Evolutionary conservation across 805 yeast genomes (phyloP).

Genomic region (Trichomonascus vanleenenianus): DNA sequence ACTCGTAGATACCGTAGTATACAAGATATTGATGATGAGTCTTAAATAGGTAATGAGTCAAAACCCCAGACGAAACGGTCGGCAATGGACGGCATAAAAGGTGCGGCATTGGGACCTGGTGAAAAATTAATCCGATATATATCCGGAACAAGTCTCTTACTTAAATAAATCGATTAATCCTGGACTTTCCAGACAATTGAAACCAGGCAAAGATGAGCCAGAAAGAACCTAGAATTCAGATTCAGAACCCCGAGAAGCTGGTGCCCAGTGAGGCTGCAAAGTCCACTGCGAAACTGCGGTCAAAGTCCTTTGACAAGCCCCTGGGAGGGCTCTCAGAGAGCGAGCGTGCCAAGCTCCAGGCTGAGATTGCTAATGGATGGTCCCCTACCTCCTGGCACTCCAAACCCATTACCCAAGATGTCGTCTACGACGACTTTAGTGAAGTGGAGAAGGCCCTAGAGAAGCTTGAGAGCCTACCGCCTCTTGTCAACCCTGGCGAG

Average conservation of each 20-base stretch:
- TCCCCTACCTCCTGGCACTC: slow-evolving; percentile 36
- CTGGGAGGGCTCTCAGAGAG: slow-evolving; percentile 2
- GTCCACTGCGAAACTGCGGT: slow-evolving; percentile 32
- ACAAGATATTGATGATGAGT: too few relatives aligned
- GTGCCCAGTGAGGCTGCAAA: slow-evolving; percentile 31
- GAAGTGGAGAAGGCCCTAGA: slow-evolving; percentile 34
- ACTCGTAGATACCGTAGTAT: too few relatives aligned
- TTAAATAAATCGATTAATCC: too few relatives aligned
- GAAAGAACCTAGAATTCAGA: slow-evolving; percentile 20
- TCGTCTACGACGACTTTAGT: slow-evolving; percentile 32
- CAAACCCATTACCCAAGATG: slow-evolving; percentile 37
- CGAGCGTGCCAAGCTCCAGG: not conserved
- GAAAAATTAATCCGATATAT: too few relatives aligned
- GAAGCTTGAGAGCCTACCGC: slow-evolving; percentile 35
- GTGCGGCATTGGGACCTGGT: too few relatives aligned
- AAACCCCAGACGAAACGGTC: too few relatives aligned
- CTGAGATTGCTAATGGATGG: slow-evolving; percentile 23
- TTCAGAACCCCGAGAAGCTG: slow-evolving; percentile 29
- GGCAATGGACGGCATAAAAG: too few relatives aligned
- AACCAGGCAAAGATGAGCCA: too few relatives aligned
- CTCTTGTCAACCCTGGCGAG: slow-evolving; percentile 34
- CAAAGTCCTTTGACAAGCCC: slow-evolving; percentile 21
- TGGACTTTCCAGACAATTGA: too few relatives aligned
- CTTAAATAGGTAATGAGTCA: too few relatives aligned
- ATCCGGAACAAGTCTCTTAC: too few relatives aligned